Evolutionary conservation across 352 stramenopile species (phyloP).

Genomic region (Pilasporangium apinafurcum): DNA sequence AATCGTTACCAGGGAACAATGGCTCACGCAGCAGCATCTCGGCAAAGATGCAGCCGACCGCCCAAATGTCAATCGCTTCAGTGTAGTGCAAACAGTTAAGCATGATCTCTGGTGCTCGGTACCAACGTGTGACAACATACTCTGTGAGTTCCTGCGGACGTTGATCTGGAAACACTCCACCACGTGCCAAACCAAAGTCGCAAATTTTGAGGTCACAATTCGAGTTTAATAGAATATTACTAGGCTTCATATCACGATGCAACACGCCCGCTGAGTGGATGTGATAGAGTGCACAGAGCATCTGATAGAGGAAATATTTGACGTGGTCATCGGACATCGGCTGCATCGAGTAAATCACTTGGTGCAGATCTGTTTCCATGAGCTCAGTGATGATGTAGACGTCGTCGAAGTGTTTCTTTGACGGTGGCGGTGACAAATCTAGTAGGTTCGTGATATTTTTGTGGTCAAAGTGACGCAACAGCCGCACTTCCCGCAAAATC

Average conservation of each 20-base stretch:
- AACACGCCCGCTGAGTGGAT: constrained; percentile 92
- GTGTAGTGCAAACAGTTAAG: constrained; percentile 94
- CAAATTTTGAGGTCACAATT: constrained; percentile 81
- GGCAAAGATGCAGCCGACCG: constrained; percentile 97
- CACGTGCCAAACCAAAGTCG: constrained; percentile 68
- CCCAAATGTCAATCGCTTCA: constrained; percentile 92
- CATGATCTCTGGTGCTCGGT: constrained; percentile 91
- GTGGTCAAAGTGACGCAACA: constrained; percentile 83
- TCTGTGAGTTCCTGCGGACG: constrained; percentile 43
- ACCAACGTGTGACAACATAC: constrained; percentile 76
- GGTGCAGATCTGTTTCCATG: constrained; percentile 96
- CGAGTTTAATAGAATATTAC: constrained; percentile 75
- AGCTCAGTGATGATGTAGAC: constrained; percentile 96
- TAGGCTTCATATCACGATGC: constrained; percentile 81
- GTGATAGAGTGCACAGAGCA: constrained; percentile 82
- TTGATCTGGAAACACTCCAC: constrained; percentile 12
- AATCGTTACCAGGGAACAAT: constrained; percentile 90
- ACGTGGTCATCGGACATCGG: constrained; percentile 86
- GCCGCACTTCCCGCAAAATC: constrained; percentile 92
- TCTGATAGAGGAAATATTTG: constrained; percentile 81
- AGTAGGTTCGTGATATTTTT: constrained; percentile 92
- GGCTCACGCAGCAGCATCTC: constrained; percentile 96
- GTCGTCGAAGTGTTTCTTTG: constrained; percentile 92
- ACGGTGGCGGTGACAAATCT: constrained; percentile 88
- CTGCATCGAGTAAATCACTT: constrained; percentile 95